A percentile compares a stretch with the other conserved stretches of the same genome.
These are phyloP conservation scores for Claviceps sp. DNA, from an alignment of 2,329 filamentous ascomycete species.

Conservation along the genomic window DNA sequence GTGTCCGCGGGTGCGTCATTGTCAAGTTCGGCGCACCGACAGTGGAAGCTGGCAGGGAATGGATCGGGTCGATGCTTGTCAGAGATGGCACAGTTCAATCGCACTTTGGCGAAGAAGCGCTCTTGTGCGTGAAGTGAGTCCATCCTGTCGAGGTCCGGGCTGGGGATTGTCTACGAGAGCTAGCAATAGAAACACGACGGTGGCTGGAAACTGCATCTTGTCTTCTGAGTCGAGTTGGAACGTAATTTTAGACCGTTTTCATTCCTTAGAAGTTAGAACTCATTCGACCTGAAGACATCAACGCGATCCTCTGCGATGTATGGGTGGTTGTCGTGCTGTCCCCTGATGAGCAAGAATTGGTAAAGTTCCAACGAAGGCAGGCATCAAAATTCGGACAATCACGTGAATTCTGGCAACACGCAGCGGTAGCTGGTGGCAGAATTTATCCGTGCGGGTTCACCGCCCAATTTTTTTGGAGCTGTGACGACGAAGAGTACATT, in stretches of 20 bases:
- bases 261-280: neutral
- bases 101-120: slow-evolving; percentile 66
- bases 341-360: too few species aligned
- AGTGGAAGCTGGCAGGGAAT: slow-evolving; percentile 68
- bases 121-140: slow-evolving; percentile 56
- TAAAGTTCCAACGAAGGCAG: too few species aligned
- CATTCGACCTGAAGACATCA: neutral
- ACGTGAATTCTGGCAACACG: neutral
- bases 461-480: slow-evolving; percentile 9
- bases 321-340: too few species aligned
- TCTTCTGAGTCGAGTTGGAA: slow-evolving; percentile 31
- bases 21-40: slow-evolving; percentile 80
- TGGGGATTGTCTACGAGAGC: neutral
- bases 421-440: slow-evolving; percentile 13
- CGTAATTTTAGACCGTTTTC: neutral
- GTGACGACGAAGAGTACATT: neutral
- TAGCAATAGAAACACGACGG: neutral
- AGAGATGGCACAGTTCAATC: slow-evolving; percentile 58
- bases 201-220: neutral
- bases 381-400: too few species aligned
- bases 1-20: slow-evolving; percentile 68
- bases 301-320: neutral
- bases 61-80: slow-evolving; percentile 63
- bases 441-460: slow-evolving; percentile 14
- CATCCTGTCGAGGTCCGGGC: neutral